Base-by-base conservation (phyloP, 345 rosid species). In the Turritis glabra region DNA sequence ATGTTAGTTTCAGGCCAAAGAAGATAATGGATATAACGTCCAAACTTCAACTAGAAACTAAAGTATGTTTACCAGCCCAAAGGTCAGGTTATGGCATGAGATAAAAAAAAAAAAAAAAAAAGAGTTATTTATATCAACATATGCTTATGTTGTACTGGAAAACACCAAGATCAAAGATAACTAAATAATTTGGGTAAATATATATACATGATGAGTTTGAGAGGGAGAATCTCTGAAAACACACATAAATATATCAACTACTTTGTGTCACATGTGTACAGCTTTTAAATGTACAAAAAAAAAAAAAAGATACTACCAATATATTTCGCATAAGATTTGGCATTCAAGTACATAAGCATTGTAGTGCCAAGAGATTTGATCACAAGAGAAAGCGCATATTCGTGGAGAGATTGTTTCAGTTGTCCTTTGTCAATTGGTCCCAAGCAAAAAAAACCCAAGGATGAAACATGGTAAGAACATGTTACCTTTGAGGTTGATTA, bases 181-280 rank as follows among this genome's bases (percentile, higher is more conserved):
- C 14, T 5, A 5, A 19, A 18, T 27, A 25, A 11, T 44, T 27
- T 32, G 18, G 27, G 29, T 46, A 5, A 25, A 10, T 23, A 23
- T 15, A 23, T 40, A 25, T 63, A 30, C 15, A 32, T 48, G 21
- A 48, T 48, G 48, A 48, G 57, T 48, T 19, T 19, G 65, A 15
- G 46, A 57, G 56, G 23, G 74, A 32, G 23, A 57, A 57, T 29
- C 30, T 69, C 9, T 18, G 1, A 53, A 53, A 10, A 40, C 5
- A 26, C 6, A 12, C 19, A 68, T 0, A 40, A 17, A 22, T 68
- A 40, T 40, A 17, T 19, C 40, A 40, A 40, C 63, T 29, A 26
- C 27, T 54, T 33, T 54, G 35, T 53, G 40, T 53, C 72, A 53
- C 62, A 68, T 53, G 51, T 38, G 38, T 26, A 53, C 50, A 67